phyloP scores from a whole-genome alignment of 2,329 filamentous ascomycete species.

The Aureobasidium sp. region DNA sequence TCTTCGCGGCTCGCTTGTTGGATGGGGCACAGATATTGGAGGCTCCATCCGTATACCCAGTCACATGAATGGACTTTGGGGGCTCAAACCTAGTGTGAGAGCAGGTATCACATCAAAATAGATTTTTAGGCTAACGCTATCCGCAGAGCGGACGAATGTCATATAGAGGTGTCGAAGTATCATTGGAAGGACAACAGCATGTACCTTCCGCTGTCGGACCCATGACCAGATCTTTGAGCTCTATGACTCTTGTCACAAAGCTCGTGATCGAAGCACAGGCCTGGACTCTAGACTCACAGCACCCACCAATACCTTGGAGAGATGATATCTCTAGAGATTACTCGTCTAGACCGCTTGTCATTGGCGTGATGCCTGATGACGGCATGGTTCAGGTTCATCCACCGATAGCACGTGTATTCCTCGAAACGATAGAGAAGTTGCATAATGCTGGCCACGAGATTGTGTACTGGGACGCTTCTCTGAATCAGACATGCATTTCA shows the following conservation, averaged over 20 bases:
- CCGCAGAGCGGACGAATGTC: constrained; percentile 45
- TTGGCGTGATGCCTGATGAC: constrained; percentile 23
- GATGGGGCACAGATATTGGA: constrained; percentile 48
- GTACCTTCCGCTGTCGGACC: constrained; percentile 57
- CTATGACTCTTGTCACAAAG: constrained; percentile 40
- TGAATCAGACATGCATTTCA: constrained; percentile 50
- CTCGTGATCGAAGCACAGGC: constrained; percentile 28
- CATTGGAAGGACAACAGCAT: constrained; percentile 57
- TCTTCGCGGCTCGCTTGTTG: constrained; percentile 37
- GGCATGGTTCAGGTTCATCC: constrained; percentile 24
- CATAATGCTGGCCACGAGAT: constrained; percentile 35
- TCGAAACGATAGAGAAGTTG: constrained; percentile 16
- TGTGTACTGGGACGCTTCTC: constrained; percentile 33
- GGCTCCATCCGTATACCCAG: constrained; percentile 46
- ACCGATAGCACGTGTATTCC: constrained; percentile 19
- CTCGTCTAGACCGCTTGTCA: constrained; percentile 18
- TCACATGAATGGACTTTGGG: constrained; percentile 43
- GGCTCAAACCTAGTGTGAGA: constrained; percentile 42
- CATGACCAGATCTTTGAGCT: constrained; percentile 46
- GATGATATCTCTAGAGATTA: constrained; percentile 21
- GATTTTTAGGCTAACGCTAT: neutral
- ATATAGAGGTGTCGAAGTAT: constrained; percentile 52
- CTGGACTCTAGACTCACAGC: constrained; percentile 36
- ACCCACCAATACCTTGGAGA: constrained; percentile 38
- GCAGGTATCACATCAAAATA: neutral